Percentiles rank a stretch among this genome's conserved stretches.
Evolutionary conservation across 2,329 filamentous ascomycete genomes (phyloP).

Genomic region (Aspergillus clavatus): DNA sequence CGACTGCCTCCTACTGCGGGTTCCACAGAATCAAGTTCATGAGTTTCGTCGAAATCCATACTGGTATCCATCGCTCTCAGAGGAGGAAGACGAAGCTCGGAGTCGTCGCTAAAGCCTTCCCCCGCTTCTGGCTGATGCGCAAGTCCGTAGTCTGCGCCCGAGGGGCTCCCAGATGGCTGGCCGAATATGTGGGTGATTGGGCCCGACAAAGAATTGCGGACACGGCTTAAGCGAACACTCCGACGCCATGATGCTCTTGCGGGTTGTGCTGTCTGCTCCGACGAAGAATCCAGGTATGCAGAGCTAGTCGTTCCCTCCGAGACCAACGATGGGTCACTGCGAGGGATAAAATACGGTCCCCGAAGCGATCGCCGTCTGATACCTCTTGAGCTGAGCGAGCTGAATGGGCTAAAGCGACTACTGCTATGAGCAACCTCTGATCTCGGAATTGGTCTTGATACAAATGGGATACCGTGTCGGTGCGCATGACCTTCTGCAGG

Average conservation of each 20-base stretch:
- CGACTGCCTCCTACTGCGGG: conserved; percentile 30
- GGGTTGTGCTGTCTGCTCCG: conserved; percentile 24
- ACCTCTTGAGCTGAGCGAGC: conserved; percentile 36
- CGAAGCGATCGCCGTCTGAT: conserved; percentile 39
- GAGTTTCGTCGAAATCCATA: conserved; percentile 37
- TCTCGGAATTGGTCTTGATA: conserved; percentile 35
- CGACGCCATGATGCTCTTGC: conserved; percentile 36
- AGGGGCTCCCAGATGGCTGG: conserved; percentile 26
- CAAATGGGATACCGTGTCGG: conserved; percentile 34
- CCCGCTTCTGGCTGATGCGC: conserved; percentile 28
- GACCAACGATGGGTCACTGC: conserved; percentile 28
- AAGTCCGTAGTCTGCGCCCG: conserved; percentile 21
- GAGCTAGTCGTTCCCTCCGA: conserved; percentile 27
- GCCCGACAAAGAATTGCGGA: conserved; percentile 41
- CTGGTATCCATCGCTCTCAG: conserved; percentile 37
- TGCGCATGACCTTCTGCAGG: conserved; percentile 43
- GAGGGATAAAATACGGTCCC: conserved; percentile 37
- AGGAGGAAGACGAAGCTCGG: conserved; percentile 32
- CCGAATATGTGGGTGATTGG: conserved; percentile 44
- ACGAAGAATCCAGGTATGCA: conserved; percentile 23
- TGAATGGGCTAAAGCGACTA: conserved; percentile 39
- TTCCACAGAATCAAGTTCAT: conserved; percentile 42
- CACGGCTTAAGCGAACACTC: conserved; percentile 38
- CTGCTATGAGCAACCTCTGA: conserved; percentile 30
- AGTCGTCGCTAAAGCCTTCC: conserved; percentile 27